Evolutionary conservation across 1,284 basidiomycete species (phyloP).

Genomic region (Sporisorium iseilematis-ciliati): DNA sequence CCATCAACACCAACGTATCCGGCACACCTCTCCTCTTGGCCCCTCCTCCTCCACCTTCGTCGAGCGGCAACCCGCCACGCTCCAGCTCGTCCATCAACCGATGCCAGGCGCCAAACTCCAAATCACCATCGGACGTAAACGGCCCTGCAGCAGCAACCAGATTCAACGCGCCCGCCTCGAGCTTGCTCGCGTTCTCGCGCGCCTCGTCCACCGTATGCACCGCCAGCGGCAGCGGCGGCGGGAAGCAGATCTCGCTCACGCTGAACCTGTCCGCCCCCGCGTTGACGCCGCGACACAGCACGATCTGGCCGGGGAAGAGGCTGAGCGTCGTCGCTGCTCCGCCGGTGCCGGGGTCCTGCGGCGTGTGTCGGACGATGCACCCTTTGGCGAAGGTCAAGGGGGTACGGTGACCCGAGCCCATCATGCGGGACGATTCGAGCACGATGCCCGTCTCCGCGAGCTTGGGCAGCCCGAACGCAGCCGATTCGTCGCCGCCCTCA

Average conservation of each 20-base stretch:
- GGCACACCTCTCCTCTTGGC: conserved; percentile 78
- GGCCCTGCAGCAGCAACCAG: conserved; percentile 57
- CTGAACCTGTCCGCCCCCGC: conserved; percentile 88
- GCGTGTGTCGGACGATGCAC: conserved; percentile 53
- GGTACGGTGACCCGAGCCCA: conserved; percentile 61
- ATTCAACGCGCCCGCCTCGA: conserved; percentile 45
- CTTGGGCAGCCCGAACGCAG: conserved; percentile 31
- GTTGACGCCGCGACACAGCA: conserved; percentile 88
- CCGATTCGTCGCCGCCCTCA: not conserved
- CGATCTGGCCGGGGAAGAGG: conserved; percentile 89
- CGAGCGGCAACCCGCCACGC: conserved; percentile 30
- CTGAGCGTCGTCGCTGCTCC: conserved; percentile 70
- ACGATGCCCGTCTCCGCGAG: conserved; percentile 48
- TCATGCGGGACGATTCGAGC: conserved; percentile 58
- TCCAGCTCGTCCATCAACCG: conserved; percentile 59
- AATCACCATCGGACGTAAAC: conserved; percentile 47
- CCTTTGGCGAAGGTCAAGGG: conserved; percentile 49
- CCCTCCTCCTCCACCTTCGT: conserved; percentile 76
- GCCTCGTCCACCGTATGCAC: conserved; percentile 49
- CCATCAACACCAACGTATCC: conserved; percentile 82
- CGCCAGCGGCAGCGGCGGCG: conserved; percentile 61
- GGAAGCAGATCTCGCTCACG: conserved; percentile 82
- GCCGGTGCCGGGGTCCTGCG: conserved; percentile 35
- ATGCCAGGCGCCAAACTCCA: conserved; percentile 64
- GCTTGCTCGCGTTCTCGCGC: conserved; percentile 28